These are phyloP conservation scores for Fusarium abutilonis DNA, from an alignment of 2,329 filamentous ascomycete genomes.

Conservation along the genomic window DNA sequence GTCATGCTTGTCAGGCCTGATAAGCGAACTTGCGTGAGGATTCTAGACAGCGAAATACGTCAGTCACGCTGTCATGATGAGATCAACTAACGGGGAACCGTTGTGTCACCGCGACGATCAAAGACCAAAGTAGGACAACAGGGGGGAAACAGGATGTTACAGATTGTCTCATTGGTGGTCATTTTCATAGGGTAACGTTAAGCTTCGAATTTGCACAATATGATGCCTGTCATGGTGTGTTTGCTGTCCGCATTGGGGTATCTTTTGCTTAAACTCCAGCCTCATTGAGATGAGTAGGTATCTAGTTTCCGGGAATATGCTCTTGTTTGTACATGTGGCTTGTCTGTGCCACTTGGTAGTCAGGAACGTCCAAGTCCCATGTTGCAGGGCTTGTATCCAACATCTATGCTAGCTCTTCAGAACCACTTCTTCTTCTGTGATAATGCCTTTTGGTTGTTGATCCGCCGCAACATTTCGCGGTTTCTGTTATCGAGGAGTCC, in stretches of 20 bases:
- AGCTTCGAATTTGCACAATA: constrained; percentile 5
- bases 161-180: constrained; percentile 15
- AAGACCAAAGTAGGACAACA: constrained; percentile 5
- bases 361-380: constrained; percentile 26
- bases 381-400: constrained; percentile 21
- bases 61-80: constrained; percentile 41
- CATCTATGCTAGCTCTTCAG: constrained; percentile 6
- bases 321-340: constrained; percentile 36
- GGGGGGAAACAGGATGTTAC: constrained; percentile 1
- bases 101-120: constrained; percentile 31
- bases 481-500: constrained; percentile 64
- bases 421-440: constrained; percentile 51
- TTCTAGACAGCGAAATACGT: constrained; percentile 13
- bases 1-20: constrained; percentile 1
- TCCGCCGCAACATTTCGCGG: constrained; percentile 63
- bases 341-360: constrained; percentile 22
- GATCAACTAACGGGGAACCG: constrained; percentile 19
- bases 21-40: constrained; percentile 8
- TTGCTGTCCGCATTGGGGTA: constrained; percentile 35
- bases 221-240: constrained; percentile 21
- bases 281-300: constrained; percentile 46
- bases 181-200: neutral
- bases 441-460: constrained; percentile 60
- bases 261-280: constrained; percentile 32
- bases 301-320: constrained; percentile 29